A percentile compares a stretch with the other conserved stretches of the same genome.
Evolutionary conservation across 257 asterid species (phyloP).

Genomic region (Scutellaria galericulata): DNA sequence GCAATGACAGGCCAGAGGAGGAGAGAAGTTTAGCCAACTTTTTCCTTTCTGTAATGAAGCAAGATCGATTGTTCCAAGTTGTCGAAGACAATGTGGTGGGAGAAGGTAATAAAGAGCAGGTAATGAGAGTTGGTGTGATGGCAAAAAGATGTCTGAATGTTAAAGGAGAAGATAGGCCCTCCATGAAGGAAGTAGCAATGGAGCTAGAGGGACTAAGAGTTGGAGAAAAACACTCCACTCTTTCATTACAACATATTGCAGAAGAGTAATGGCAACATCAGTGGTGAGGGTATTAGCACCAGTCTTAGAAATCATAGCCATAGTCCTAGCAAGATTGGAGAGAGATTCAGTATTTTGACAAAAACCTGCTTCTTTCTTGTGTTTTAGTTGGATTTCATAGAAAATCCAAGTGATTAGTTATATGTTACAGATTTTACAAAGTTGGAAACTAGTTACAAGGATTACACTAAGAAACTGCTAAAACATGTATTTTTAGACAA

Average conservation of each 20-base stretch:
- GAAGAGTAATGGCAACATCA: neutral
- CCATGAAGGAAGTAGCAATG: neutral
- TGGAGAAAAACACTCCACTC: constrained; percentile 1
- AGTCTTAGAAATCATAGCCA: neutral
- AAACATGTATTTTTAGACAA: too few species aligned
- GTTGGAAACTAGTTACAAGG: too few species aligned
- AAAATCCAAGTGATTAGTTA: too few species aligned
- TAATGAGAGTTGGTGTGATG: neutral
- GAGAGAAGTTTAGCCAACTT: constrained; percentile 34
- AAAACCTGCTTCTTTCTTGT: too few species aligned
- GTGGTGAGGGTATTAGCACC: neutral
- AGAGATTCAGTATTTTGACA: too few species aligned
- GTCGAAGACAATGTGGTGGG: constrained; percentile 24
- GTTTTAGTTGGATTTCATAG: too few species aligned
- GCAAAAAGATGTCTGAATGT: constrained; percentile 3
- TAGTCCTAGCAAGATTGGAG: neutral
- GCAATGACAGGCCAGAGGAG: constrained; percentile 20
- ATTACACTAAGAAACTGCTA: too few species aligned
- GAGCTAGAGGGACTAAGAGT: constrained; percentile 2
- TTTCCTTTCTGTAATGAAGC: constrained; percentile 24
- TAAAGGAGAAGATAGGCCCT: constrained; percentile 19
- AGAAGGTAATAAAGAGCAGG: neutral
- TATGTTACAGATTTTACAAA: too few species aligned
- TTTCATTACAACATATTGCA: neutral
- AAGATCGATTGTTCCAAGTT: constrained; percentile 14